Percentiles rank a stretch among this genome's conserved stretches.
Evolutionary conservation across 1,284 basidiomycete genomes (phyloP).

Genomic region (Microbotryomycetes sp.): DNA sequence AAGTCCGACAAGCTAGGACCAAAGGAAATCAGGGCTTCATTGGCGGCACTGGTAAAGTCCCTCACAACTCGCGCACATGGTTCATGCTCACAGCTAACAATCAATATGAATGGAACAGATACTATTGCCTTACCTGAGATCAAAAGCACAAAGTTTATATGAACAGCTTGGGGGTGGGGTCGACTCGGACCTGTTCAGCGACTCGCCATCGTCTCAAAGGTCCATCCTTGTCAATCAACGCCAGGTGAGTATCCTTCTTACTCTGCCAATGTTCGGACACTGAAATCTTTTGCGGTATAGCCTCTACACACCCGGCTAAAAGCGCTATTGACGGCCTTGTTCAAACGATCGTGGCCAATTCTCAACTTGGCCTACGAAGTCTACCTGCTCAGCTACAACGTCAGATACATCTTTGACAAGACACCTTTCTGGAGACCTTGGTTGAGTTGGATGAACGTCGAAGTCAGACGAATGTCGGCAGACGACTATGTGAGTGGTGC

Average conservation of each 20-base stretch:
- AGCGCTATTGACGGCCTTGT: conserved; percentile 52
- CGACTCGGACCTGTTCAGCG: conserved; percentile 39
- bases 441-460: conserved; percentile 74
- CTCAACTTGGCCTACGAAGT: conserved; percentile 66
- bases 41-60: conserved; percentile 27
- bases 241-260: background rate
- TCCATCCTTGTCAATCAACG: background rate
- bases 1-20: conserved; percentile 56
- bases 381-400: conserved; percentile 74
- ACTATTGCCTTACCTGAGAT: conserved; percentile 78
- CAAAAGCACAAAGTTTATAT: conserved; percentile 82
- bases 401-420: conserved; percentile 83
- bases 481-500: conserved; percentile 51
- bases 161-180: conserved; percentile 80
- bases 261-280: background rate
- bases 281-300: too few species aligned
- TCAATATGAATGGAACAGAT: conserved; percentile 49
- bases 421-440: conserved; percentile 87
- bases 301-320: background rate
- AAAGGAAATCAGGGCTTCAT: conserved; percentile 49
- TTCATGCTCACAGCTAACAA: background rate
- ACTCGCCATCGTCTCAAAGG: background rate
- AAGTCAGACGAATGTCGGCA: conserved; percentile 65
- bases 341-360: conserved; percentile 61
- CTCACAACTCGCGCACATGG: background rate